Conservation (phyloP, 176 grass and related monocot genomes). For the Guadua angustifolia region DNA sequence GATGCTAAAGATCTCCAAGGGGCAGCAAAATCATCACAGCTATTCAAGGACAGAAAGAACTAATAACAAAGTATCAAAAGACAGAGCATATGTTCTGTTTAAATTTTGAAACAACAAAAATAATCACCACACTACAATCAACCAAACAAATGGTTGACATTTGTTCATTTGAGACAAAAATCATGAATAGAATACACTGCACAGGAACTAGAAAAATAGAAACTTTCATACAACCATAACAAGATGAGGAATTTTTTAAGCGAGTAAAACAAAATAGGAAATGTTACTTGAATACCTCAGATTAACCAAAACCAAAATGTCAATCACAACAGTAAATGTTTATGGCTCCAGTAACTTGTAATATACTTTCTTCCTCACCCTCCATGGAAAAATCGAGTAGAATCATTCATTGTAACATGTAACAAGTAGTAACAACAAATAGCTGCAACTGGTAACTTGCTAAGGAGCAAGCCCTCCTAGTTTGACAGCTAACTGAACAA, state of each 20-base stretch:
- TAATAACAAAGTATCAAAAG: neutral
- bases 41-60: neutral
- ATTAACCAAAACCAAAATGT: too few relatives aligned
- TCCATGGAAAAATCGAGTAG: neutral
- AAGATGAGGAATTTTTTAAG: neutral
- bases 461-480: neutral
- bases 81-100: neutral
- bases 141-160: neutral
- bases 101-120: neutral
- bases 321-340: too few relatives aligned
- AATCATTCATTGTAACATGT: neutral
- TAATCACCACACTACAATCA: neutral
- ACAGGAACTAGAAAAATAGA: neutral
- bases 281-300: too few relatives aligned
- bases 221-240: neutral
- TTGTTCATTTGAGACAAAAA: neutral
- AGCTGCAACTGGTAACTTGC: neutral
- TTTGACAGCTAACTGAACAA: constrained; percentile 7
- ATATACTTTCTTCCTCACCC: neutral
- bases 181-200: too few relatives aligned
- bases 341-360: neutral
- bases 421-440: neutral
- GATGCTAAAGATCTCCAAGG: neutral
- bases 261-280: neutral
- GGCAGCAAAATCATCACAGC: neutral